phyloP scores from a whole-genome alignment of 2,329 filamentous ascomycete species.

The Aschersonia sp. region DNA sequence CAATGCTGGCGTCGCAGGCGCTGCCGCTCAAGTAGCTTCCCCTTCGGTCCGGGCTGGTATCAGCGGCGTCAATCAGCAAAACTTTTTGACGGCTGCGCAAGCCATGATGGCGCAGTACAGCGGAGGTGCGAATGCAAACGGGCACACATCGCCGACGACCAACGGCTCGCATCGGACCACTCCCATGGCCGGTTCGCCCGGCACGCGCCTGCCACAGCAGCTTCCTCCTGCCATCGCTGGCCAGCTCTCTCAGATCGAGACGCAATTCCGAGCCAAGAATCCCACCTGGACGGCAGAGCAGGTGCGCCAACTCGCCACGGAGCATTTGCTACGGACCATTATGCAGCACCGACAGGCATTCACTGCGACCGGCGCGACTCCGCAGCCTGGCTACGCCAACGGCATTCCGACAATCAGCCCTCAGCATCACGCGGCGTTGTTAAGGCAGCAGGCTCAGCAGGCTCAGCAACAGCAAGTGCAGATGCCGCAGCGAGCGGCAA shows the following conservation, averaged over 20 bases:
- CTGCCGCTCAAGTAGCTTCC: conserved; percentile 25
- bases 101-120: conserved; percentile 37
- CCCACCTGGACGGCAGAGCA: conserved; percentile 35
- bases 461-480: conserved; percentile 12
- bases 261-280: conserved; percentile 34
- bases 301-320: conserved; percentile 34
- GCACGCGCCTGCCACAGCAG: conserved; percentile 24
- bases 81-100: conserved; percentile 36
- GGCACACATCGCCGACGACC: conserved; percentile 28
- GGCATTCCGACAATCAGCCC: conserved; percentile 35
- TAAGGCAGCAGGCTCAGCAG: conserved; percentile 27
- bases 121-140: conserved; percentile 22
- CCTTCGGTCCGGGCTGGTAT: conserved; percentile 28
- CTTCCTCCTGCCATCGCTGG: conserved; percentile 30
- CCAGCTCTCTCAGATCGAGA: conserved; percentile 37
- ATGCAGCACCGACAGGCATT: conserved; percentile 30
- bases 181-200: conserved; percentile 28
- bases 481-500: conserved; percentile 9
- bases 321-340: conserved; percentile 32
- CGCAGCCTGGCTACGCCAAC: conserved; percentile 32
- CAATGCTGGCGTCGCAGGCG: conserved; percentile 17
- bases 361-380: conserved; percentile 34
- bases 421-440: conserved; percentile 44
- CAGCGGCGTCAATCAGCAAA: conserved; percentile 34
- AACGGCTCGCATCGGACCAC: conserved; percentile 31